Evolutionary conservation across 177 flowering plant species (phyloP).

Genomic region (Viscum album): DNA sequence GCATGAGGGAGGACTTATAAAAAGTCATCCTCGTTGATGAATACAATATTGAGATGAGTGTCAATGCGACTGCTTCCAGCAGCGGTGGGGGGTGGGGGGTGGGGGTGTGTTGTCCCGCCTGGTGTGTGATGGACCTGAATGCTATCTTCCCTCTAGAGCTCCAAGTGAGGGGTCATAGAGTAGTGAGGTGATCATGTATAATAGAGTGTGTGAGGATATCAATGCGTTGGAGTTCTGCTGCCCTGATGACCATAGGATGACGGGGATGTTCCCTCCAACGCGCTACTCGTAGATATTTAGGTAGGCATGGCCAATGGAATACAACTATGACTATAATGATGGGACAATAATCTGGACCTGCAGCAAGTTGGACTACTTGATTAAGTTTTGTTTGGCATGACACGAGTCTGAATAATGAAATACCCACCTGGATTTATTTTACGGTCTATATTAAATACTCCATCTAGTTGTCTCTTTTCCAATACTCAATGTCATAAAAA

Average conservation of each 20-base stretch:
- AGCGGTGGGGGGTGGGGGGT: too few species aligned
- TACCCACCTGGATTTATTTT: too few species aligned
- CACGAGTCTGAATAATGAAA: too few species aligned
- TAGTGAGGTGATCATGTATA: neutral
- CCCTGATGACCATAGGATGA: neutral
- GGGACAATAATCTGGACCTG: slow-evolving; percentile 36
- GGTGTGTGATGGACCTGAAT: neutral
- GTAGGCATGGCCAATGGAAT: neutral
- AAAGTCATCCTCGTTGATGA: neutral
- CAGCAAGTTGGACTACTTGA: slow-evolving; percentile 31
- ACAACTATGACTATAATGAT: neutral
- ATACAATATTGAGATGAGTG: neutral
- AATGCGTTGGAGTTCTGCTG: neutral
- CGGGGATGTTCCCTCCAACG: neutral
- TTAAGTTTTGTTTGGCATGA: slow-evolving; percentile 48
- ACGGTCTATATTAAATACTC: too few species aligned
- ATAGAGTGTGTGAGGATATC: neutral
- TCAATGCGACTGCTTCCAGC: slow-evolving; percentile 20
- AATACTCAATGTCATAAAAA: too few species aligned
- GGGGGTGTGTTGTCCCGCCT: neutral
- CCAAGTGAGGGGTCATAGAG: neutral
- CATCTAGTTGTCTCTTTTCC: too few species aligned
- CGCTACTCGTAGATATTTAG: neutral
- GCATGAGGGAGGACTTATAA: neutral
- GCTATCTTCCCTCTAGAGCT: neutral